phyloP scores from a whole-genome alignment of 495 filamentous ascomycete genomes.

The Cryomyces minteri region DNA sequence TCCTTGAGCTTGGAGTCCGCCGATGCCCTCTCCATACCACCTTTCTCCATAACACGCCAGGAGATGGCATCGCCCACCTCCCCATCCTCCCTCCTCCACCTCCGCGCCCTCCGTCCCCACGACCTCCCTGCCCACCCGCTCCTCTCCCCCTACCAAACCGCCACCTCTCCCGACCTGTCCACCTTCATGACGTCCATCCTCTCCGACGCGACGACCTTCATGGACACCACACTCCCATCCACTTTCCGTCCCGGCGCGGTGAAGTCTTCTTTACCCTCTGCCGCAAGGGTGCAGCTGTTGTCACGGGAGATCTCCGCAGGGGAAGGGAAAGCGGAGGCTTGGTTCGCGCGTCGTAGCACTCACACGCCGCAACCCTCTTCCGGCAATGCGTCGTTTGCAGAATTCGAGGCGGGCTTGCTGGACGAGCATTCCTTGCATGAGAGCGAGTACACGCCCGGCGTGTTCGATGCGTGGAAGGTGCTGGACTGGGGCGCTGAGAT shows the following conservation, averaged over 20 bases:
- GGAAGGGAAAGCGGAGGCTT: slow-evolving; percentile 32
- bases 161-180: slow-evolving; percentile 5
- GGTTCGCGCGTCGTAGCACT: slow-evolving; percentile 47
- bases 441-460: slow-evolving; percentile 49
- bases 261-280: slow-evolving; percentile 28
- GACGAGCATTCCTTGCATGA: slow-evolving; percentile 49
- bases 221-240: slow-evolving; percentile 23
- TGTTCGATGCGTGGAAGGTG: slow-evolving; percentile 34
- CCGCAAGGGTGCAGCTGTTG: slow-evolving; percentile 27
- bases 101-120: too few relatives aligned
- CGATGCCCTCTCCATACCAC: too few relatives aligned
- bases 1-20: too few relatives aligned
- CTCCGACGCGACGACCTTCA: slow-evolving; percentile 35
- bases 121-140: too few relatives aligned
- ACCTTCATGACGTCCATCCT: slow-evolving; percentile 21
- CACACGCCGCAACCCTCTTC: slow-evolving; percentile 33
- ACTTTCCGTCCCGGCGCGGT: slow-evolving; percentile 20
- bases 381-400: slow-evolving; percentile 45
- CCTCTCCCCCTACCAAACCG: too few relatives aligned
- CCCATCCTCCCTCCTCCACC: too few relatives aligned
- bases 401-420: slow-evolving; percentile 43
- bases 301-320: slow-evolving; percentile 22
- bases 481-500: slow-evolving; percentile 30
- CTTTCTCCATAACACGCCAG: too few relatives aligned
- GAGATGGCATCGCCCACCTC: too few relatives aligned